Base-by-base conservation (phyloP, 192 early-diverging fungal species). In the Mortierella hygrophila region DNA sequence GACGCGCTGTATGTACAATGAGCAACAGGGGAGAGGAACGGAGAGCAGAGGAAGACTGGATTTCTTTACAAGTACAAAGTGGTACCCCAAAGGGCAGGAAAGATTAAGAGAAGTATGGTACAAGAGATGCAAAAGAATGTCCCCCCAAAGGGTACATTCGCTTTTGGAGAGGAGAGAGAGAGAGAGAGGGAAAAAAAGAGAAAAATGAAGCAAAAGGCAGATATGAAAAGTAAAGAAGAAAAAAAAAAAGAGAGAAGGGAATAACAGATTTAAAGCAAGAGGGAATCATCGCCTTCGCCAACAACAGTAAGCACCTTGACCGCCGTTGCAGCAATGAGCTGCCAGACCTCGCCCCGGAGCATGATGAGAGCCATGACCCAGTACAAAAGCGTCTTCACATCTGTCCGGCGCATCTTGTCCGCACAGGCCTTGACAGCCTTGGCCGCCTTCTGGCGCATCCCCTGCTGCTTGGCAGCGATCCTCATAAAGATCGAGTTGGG, bases 331-430 rank as follows among this genome's bases (percentile, higher is more conserved):
- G 84, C 79, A 78, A 86, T 81, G 37, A 86, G 68, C 54, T 86
- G 84, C 84, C 84, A 86, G 37, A 86, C 79, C 44, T 86, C 79
- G 0, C 84, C 84, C 26, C 84, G 73, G 23, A 86, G 76, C 84
- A 86, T 86, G 38, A 86, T 86, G 60, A 86, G 42, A 18, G 84
- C 84, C 84, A 86, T 86, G 63, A 86, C 70, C 84, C 84, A 86
- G 42, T 86, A 86, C 76, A 86, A 42, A 15, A 86, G 71, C 32
- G 84, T 86, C 84, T 81, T 86, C 38, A 86, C 78, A 74, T 86
- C 84, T 26, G 84, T 78, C 6, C 79, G 69, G 26, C 76, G 37
- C 75, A 81, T 78, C 60, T 86, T 86, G 72, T 86, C 84, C 40
- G 84, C 84, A 75, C 78, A 86, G 3, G 79, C 70, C 79, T 86